These are phyloP conservation scores for Pleurozium schreberi DNA, from an alignment of 225 moss, liverwort and hornwort species.

Conservation along the genomic window DNA sequence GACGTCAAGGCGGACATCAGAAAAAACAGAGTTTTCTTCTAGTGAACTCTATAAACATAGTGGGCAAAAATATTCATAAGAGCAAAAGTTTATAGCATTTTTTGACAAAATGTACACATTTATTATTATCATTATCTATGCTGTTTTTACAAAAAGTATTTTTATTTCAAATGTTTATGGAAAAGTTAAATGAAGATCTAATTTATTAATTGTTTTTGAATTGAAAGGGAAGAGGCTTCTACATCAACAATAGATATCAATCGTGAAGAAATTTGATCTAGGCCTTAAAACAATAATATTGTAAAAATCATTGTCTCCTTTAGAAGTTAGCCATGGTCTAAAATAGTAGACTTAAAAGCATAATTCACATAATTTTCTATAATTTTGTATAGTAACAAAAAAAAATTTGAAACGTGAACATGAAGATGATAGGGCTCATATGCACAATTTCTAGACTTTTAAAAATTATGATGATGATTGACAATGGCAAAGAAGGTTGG, in stretches of 20 bases:
- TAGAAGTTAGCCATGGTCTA: fast-evolving
- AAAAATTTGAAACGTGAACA: not conserved
- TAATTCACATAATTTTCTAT: not conserved
- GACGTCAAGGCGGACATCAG: no score
- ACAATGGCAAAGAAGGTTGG: not conserved
- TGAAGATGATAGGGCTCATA: not conserved
- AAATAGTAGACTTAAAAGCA: fast-evolving
- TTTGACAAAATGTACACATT: not conserved
- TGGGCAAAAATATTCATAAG: no score
- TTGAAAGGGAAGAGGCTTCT: fast-evolving
- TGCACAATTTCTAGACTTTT: not conserved
- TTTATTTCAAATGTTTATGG: not conserved
- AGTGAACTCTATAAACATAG: no score
- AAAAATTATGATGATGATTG: not conserved
- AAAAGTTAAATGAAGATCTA: no score
- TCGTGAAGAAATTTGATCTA: not conserved
- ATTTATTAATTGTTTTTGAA: not conserved
- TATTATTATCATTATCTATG: not conserved
- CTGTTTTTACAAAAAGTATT: not conserved
- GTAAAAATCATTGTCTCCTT: not conserved
- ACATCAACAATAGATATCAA: not conserved
- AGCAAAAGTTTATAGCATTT: not conserved
- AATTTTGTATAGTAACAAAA: not conserved
- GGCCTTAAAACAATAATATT: not conserved
- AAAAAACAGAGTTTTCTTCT: no score